A percentile compares a stretch with the other conserved stretches of the same genome.
phyloP scores from a whole-genome alignment of 129 eudicot species.

The Tagetes patula region DNA sequence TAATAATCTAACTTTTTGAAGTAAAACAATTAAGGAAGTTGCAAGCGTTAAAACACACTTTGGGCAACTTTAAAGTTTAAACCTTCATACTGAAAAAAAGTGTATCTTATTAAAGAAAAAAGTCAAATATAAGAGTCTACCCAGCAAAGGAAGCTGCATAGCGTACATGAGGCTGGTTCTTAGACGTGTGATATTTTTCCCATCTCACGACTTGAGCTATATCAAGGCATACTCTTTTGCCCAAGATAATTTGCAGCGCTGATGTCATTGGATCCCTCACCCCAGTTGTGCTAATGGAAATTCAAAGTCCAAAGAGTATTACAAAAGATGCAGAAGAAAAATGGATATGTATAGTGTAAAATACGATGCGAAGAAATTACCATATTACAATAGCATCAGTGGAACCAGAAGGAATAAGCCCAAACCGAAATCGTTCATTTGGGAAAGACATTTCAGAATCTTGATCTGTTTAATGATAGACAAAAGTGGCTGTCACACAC shows the following conservation, averaged over 20 bases:
- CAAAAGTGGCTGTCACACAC: constrained; percentile 21
- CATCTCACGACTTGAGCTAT: constrained; percentile 92
- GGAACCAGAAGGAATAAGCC: constrained; percentile 94
- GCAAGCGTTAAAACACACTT: background rate
- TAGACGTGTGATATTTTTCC: constrained; percentile 60
- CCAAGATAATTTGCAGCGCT: constrained; percentile 89
- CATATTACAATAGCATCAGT: constrained; percentile 97
- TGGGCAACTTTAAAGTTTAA: no score
- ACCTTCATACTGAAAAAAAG: no score
- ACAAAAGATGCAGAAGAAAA: constrained; percentile 5
- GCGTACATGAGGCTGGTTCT: constrained; percentile 73
- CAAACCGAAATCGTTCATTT: constrained; percentile 73
- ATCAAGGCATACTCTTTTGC: constrained; percentile 84
- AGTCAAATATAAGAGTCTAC: constrained; percentile 42
- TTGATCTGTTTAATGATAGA: constrained; percentile 45
- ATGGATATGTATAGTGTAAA: background rate
- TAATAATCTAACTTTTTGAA: background rate
- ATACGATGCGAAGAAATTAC: constrained; percentile 43
- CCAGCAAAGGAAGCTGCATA: constrained; percentile 98
- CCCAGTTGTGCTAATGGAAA: constrained; percentile 77
- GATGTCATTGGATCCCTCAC: constrained; percentile 91
- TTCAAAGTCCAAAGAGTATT: constrained; percentile 12
- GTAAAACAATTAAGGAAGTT: background rate
- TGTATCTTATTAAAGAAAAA: background rate
- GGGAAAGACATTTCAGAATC: constrained; percentile 67